Conservation (phyloP, 305 asterid genomes). For the Lippia alba region DNA sequence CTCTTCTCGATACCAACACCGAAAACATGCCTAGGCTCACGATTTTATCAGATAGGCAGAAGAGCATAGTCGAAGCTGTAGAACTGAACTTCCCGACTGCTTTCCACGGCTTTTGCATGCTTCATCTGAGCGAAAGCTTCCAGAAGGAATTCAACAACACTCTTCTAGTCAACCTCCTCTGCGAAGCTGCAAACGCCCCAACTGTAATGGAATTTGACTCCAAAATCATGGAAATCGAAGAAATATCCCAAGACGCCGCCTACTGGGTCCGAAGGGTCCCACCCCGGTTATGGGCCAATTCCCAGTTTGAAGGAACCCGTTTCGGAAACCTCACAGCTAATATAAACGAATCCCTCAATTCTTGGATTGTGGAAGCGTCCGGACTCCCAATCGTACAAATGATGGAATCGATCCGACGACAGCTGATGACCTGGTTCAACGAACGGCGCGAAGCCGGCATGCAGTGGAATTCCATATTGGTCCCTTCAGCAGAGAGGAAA, state of each 20-base stretch:
- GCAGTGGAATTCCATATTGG: conserved; percentile 68
- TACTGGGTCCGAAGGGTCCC: conserved; percentile 61
- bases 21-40: conserved; percentile 83
- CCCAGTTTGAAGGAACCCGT: conserved; percentile 64
- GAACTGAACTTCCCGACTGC: conserved; percentile 76
- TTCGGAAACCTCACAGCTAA: conserved; percentile 66
- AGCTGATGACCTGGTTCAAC: conserved; percentile 77
- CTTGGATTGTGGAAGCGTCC: conserved; percentile 72
- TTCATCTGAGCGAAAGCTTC: conserved; percentile 68
- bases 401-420: conserved; percentile 79
- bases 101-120: conserved; percentile 76
- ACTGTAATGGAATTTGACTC: conserved; percentile 52
- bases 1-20: conserved; percentile 65
- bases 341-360: conserved; percentile 48
- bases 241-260: conserved; percentile 64
- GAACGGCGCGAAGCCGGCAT: conserved; percentile 70
- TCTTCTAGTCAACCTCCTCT: conserved; percentile 57
- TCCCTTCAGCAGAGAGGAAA: conserved; percentile 64
- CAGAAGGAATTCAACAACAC: conserved; percentile 67
- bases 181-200: conserved; percentile 74
- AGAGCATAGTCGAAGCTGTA: conserved; percentile 64
- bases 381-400: conserved; percentile 74
- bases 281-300: conserved; percentile 64
- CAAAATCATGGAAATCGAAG: conserved; percentile 57
- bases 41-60: conserved; percentile 65